phyloP scores from a whole-genome alignment of 305 asterid species.

The Fraxinus velutina region DNA sequence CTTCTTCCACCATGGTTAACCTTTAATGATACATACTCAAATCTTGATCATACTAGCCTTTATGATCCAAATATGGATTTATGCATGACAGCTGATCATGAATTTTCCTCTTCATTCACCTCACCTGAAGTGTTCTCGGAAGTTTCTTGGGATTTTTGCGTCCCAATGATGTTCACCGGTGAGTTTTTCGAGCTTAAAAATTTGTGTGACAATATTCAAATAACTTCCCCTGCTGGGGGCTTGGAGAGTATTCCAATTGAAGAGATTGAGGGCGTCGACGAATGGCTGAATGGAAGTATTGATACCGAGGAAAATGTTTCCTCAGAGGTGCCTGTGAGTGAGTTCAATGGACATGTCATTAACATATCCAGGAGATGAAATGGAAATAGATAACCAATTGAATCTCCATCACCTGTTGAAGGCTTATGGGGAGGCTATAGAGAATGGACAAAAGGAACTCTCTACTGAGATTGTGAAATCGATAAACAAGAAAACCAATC shows the following conservation, averaged over 20 bases:
- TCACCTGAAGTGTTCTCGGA: constrained; percentile 33
- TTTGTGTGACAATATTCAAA: constrained; percentile 29
- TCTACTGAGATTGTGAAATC: constrained; percentile 42
- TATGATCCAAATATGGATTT: constrained; percentile 36
- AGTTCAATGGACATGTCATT: constrained; percentile 22
- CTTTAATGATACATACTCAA: constrained; percentile 25
- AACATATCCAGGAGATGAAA: constrained; percentile 26
- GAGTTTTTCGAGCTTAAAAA: constrained; percentile 33
- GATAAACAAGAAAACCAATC: constrained; percentile 39
- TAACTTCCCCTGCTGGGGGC: constrained; percentile 24
- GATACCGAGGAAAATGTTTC: constrained; percentile 27
- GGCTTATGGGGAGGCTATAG: constrained; percentile 67
- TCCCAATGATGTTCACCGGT: constrained; percentile 33
- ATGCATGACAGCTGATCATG: constrained; percentile 14
- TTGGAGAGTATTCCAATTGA: constrained; percentile 13
- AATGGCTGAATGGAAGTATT: constrained; percentile 48
- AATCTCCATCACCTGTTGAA: constrained; percentile 43
- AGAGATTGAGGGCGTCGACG: constrained; percentile 29
- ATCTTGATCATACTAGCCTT: constrained; percentile 23
- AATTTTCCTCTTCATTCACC: constrained; percentile 36
- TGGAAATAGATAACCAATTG: constrained; percentile 38
- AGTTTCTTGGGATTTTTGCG: not conserved
- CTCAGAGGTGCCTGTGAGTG: constrained; percentile 31
- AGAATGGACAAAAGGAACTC: constrained; percentile 51
- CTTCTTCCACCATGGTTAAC: constrained; percentile 40